Conservation (phyloP, 2,329 filamentous ascomycete genomes). For the Sphaerostilbella broomeana region DNA sequence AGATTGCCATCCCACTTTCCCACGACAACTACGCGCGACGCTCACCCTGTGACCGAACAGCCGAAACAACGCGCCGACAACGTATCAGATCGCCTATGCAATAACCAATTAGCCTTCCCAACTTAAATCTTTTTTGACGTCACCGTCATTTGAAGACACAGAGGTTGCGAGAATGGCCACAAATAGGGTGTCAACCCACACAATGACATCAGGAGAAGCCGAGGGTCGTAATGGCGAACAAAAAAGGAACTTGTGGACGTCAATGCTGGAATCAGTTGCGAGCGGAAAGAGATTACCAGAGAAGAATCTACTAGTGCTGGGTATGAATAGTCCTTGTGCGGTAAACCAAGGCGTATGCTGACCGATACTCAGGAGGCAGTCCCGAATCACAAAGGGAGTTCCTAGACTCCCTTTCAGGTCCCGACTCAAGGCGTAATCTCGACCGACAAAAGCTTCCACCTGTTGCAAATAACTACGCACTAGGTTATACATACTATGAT, state of each 20-base stretch:
- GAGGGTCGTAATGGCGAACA: conserved; percentile 59
- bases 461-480: conserved; percentile 83
- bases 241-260: conserved; percentile 89
- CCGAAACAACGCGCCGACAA: background rate
- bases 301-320: conserved; percentile 83
- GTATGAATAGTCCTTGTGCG: conserved; percentile 38
- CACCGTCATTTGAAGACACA: conserved; percentile 13
- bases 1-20: conserved; percentile 14
- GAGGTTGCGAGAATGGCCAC: conserved; percentile 37
- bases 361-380: conserved; percentile 57
- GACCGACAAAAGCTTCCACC: conserved; percentile 62
- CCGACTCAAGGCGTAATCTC: conserved; percentile 45
- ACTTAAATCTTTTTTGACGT: no score
- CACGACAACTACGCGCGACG: conserved; percentile 17
- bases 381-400: conserved; percentile 81
- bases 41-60: conserved; percentile 6
- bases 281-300: conserved; percentile 85
- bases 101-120: no score
- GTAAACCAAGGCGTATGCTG: conserved; percentile 19
- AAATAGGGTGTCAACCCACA: conserved; percentile 55
- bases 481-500: conserved; percentile 94
- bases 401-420: conserved; percentile 56
- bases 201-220: conserved; percentile 46
- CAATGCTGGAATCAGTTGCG: conserved; percentile 83
- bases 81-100: conserved; percentile 1